Base-by-base conservation (phyloP, 768 basidiomycete species). In the Calocybe indica region DNA sequence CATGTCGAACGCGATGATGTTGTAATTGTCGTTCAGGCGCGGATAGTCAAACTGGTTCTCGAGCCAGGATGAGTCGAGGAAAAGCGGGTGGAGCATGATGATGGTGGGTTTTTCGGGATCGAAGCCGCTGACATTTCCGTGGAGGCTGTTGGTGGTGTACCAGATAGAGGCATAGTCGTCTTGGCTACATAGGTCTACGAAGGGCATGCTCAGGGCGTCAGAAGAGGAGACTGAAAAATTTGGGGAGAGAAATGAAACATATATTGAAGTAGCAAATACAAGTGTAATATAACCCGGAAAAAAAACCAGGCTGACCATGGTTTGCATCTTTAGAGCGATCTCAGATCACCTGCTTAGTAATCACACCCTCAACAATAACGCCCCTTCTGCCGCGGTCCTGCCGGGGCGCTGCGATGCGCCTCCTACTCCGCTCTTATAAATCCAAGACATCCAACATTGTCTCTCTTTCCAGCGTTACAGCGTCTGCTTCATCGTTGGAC, bases 1-100 rank as follows among this genome's bases (percentile, higher is more conserved):
- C 56, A 79, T 76, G 61, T 90, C 88, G 59, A 89, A 84, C 5
- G 84, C 83, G 52, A 90, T 80, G 30, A 90, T 60, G 58, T 90
- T 90, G 64, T 74, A 88, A 37, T 68, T 62, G 0, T 63, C 59
- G 51, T 72, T 62, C 22, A 91, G 64, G 37, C 86, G 73, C 0
- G 76, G 75, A 62, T 90, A 86, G 28, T 79, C 79, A 41, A 87
- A 74, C 45, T 88, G 85, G 30, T 73, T 68, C 29, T 73, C 70
- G 48, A 85, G 66, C 85, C 85, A 91, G 42, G 76, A 70, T 2
- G 79, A 79, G 64, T 87, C 83, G 47, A 89, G 70, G 58, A 82
- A 80, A 37, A 76, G 62, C 9, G 86, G 85, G 54, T 82, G 86
- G 0, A 90, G 64, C 46, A 90, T 68, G 48, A 84, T 73, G 53